These are phyloP conservation scores for Ligustrum vulgare DNA, from an alignment of 257 asterid genomes.

Conservation along the genomic window DNA sequence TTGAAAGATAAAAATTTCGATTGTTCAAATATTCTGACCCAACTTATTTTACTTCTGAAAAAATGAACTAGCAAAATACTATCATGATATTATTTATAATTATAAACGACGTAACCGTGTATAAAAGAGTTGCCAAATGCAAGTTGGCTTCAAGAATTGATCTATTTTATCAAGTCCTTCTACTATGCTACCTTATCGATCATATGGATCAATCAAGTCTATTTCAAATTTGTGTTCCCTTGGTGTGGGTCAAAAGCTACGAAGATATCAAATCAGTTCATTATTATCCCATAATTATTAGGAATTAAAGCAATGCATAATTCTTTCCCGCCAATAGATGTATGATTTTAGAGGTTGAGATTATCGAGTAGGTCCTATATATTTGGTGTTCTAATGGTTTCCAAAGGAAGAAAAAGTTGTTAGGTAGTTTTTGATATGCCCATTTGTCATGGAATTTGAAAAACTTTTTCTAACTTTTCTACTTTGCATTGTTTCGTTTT, in stretches of 20 bases:
- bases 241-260: conserved; percentile 23
- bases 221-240: conserved; percentile 13
- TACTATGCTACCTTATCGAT: background rate
- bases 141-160: background rate
- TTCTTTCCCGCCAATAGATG: background rate
- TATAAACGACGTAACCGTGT: too few species aligned
- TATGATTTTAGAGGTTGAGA: background rate
- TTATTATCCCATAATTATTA: background rate
- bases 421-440: too few species aligned
- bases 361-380: background rate
- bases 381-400: background rate
- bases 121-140: background rate
- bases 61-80: too few species aligned
- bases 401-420: background rate
- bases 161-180: background rate
- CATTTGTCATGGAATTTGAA: too few species aligned
- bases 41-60: too few species aligned
- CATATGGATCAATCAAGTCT: background rate
- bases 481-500: too few species aligned
- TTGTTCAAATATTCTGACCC: too few species aligned
- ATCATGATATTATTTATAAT: too few species aligned
- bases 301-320: background rate
- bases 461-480: too few species aligned
- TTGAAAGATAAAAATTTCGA: too few species aligned
- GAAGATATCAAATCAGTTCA: conserved; percentile 11